Percentiles rank a stretch among this genome's conserved stretches.
Conservation (phyloP, 441 rosid species). For the Populus hybrid region DNA sequence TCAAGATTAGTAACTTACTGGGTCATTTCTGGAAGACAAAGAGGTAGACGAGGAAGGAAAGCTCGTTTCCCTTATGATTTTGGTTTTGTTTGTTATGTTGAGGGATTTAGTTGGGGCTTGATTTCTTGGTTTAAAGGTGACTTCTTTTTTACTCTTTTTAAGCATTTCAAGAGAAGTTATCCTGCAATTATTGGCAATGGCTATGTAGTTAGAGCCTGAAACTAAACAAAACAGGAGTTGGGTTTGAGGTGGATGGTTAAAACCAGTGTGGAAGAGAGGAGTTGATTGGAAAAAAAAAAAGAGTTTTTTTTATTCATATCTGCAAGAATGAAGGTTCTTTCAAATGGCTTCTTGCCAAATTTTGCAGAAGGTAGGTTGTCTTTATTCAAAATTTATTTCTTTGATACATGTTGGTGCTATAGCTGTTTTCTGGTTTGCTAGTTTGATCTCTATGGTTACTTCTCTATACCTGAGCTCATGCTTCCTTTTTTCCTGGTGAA, state of each 20-base stretch:
- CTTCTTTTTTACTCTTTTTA: not conserved
- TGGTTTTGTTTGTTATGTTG: conserved; percentile 8
- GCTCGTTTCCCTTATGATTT: conserved; percentile 5
- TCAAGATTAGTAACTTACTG: conserved; percentile 6
- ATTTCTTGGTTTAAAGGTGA: conserved; percentile 25
- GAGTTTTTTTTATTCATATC: conserved; percentile 2
- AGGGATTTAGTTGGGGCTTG: conserved; percentile 23
- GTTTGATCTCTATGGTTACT: not conserved
- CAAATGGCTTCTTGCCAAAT: conserved; percentile 74
- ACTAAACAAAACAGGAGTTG: conserved; percentile 23
- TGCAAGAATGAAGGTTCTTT: conserved; percentile 75
- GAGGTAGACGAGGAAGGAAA: conserved; percentile 18
- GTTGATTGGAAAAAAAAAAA: conserved; percentile 28
- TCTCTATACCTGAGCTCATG: not conserved
- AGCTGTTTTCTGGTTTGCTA: not conserved
- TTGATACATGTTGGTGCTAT: not conserved
- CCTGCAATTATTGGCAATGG: conserved; percentile 2
- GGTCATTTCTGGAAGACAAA: conserved; percentile 6
- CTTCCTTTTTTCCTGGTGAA: conserved; percentile 18
- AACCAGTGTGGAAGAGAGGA: conserved; percentile 19
- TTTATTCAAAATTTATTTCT: conserved; percentile 20
- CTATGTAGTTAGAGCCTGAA: conserved; percentile 22
- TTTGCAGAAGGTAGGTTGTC: conserved; percentile 61
- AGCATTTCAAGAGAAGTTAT: conserved; percentile 9
- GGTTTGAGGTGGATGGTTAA: conserved; percentile 24